phyloP scores from a whole-genome alignment of 2,329 filamentous ascomycete genomes.

The Cercospora zeae-maydis region DNA sequence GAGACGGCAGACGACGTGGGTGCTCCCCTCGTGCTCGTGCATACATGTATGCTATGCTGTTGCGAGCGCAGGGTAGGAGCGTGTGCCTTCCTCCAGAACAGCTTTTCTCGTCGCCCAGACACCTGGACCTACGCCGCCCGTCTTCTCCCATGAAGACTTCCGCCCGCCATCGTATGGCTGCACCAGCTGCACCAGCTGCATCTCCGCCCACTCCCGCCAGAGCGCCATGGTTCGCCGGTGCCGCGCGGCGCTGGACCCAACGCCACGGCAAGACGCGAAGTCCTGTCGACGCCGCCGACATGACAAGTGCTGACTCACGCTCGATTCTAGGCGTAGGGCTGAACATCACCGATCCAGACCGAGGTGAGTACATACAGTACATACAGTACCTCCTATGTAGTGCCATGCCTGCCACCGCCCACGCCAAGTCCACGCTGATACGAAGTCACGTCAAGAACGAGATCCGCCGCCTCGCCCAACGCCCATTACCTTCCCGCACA shows the following conservation, averaged over 20 bases:
- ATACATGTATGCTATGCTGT: no score
- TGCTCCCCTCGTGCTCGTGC: background rate
- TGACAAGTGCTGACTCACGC: constrained; percentile 3
- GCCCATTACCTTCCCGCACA: constrained; percentile 28
- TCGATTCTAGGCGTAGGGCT: constrained; percentile 15
- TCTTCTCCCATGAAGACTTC: background rate
- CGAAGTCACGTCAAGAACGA: constrained; percentile 27
- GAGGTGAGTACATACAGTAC: constrained; percentile 19
- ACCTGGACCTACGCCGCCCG: no score
- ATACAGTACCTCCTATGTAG: no score
- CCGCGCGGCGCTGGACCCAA: background rate
- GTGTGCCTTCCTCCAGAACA: background rate
- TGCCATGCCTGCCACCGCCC: background rate
- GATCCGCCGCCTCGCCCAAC: constrained; percentile 31
- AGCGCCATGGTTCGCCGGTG: constrained; percentile 17
- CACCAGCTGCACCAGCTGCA: background rate
- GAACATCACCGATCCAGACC: constrained; percentile 28
- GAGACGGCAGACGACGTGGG: background rate
- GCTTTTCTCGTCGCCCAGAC: background rate
- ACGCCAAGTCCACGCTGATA: constrained; percentile 12
- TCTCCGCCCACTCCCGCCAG: background rate
- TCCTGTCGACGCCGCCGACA: background rate
- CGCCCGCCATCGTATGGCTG: background rate
- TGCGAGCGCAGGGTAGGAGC: background rate
- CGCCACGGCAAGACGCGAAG: background rate